Evolutionary conservation across 169 alveolate genomes (phyloP).

Genomic region (Perkinsus chesapeaki): DNA sequence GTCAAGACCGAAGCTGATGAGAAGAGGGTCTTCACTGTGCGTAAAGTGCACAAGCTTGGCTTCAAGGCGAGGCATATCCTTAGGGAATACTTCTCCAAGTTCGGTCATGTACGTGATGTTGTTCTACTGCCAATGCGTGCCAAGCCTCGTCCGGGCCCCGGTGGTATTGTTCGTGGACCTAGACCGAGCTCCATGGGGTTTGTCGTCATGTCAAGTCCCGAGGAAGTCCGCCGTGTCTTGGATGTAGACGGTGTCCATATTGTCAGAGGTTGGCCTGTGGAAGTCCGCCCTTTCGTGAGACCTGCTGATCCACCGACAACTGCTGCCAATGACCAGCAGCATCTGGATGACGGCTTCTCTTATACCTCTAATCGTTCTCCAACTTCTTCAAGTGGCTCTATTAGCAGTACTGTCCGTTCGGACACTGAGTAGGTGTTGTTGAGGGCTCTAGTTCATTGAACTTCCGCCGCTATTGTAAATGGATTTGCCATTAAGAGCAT

Average conservation of each 20-base stretch:
- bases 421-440: neutral
- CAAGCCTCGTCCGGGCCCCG: slow-evolving; percentile 4
- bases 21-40: neutral
- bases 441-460: neutral
- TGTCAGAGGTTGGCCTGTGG: neutral
- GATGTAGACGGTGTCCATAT: neutral
- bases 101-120: neutral
- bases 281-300: neutral
- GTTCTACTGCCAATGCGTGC: neutral
- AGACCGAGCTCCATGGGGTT: neutral
- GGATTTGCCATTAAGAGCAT: neutral
- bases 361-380: neutral
- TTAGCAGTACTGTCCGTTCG: neutral
- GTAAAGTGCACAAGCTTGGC: neutral
- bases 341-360: neutral
- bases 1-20: neutral
- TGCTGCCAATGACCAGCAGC: neutral
- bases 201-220: neutral
- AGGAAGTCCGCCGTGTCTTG: neutral
- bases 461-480: neutral
- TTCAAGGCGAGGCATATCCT: neutral
- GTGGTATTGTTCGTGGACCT: neutral
- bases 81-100: neutral
- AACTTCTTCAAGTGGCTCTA: neutral
- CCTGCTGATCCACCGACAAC: neutral